Evolutionary conservation across 2,329 filamentous ascomycete species (phyloP), one percentile per base, ranked within the genome.

Genomic region (Fusarium papillatum): DNA sequence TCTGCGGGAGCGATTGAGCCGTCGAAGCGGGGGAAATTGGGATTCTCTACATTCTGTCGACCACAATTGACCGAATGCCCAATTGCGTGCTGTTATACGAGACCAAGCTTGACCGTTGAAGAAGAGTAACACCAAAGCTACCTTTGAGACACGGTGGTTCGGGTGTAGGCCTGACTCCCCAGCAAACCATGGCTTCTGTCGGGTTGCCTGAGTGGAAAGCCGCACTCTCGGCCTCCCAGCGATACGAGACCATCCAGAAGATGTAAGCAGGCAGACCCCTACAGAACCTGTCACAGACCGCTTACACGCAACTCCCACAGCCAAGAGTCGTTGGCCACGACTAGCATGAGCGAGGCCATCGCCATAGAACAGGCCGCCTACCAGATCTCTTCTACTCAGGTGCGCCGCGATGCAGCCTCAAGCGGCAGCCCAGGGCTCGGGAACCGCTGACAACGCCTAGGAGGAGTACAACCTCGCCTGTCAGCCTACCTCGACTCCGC

Each of bases 341-440:
- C 69, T 43, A 81, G 79, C 57, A 81, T 83, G 76, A 77, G 69
- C 72, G 76, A 87, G 46, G 95, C 94, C 24, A 93, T 93, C 79
- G 83, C 88, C 59, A 85, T 92, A 48, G 95, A 98, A 83, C 90
- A 89, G 57, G 87, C 89, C 14, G 91, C 92, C 16, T 94, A 91
- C 77, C 87, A 90, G 53, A 84, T 85, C 50, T 90, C 92, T 14
- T 78, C 84, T 29, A 91, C 91, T 41, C 84, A 88, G 80, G 93
- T 94, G 87, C 80, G 87, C 79, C 48, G 66, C 62, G 79, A 43
- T 66, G 38, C 64, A 76, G 74, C 65, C 43, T 39, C 64, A 24
- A 14, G 65, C 64, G 68, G 68, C 59, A 64, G 53, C 61, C 72
- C 67, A 66, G 68, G 70, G 57, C 74, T 72, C 31, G 63, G 67